Conservation (phyloP, 1,284 basidiomycete species). For the Takashimella tepidaria region DNA sequence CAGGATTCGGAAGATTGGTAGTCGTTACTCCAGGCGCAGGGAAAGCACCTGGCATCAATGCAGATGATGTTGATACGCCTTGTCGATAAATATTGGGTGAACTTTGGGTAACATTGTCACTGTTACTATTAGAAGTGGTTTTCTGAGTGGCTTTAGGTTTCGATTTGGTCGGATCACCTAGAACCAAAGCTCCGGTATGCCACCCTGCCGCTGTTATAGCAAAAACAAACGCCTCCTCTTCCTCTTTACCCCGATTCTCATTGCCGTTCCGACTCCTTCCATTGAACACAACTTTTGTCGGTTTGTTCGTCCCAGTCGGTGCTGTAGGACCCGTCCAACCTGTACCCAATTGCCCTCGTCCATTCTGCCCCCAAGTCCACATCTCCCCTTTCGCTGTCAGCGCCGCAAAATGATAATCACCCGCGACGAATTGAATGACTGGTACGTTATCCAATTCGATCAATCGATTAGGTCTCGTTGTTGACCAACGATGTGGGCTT, state of each 20-base stretch:
- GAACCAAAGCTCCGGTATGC: constrained; percentile 80
- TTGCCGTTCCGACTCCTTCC: constrained; percentile 45
- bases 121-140: too few species aligned
- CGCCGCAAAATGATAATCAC: constrained; percentile 84
- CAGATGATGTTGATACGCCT: too few species aligned
- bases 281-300: constrained; percentile 67
- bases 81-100: neutral
- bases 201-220: constrained; percentile 72
- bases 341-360: constrained; percentile 72
- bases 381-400: constrained; percentile 71
- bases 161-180: constrained; percentile 52
- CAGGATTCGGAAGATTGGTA: neutral
- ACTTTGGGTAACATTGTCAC: too few species aligned
- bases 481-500: constrained; percentile 1
- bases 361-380: constrained; percentile 76
- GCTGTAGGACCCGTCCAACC: constrained; percentile 45
- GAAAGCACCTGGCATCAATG: neutral
- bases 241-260: constrained; percentile 7
- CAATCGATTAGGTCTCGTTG: constrained; percentile 55
- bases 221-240: constrained; percentile 63
- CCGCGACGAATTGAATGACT: constrained; percentile 77
- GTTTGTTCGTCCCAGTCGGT: constrained; percentile 30
- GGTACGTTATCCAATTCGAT: constrained; percentile 64
- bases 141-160: neutral
- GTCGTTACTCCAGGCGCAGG: neutral